Evolutionary conservation across 2,329 filamentous ascomycete genomes (phyloP), one percentile per base, ranked within the genome.

Genomic region (Pestalotiopsis sp.): DNA sequence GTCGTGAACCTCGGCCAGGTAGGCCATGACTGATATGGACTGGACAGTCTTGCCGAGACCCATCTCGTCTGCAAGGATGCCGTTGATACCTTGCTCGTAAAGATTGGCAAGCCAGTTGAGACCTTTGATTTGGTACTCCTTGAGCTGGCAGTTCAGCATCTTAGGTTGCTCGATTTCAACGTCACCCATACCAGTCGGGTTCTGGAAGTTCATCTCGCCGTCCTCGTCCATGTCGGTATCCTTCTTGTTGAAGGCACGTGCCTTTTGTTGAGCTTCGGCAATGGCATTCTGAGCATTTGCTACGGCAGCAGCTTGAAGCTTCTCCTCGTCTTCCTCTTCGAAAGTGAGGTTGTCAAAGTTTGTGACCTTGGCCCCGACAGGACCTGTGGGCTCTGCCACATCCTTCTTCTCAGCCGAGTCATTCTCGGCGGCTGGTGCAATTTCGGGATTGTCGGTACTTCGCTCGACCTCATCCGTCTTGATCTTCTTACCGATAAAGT

Each of bases 401-500:
- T 88, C 81, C 66, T 82, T 82, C 60, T 81, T 79, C n/a, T 84
- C 77, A 1, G 75, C 73, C 49, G 80, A 76, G 31, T 78, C 74
- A 64, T 83, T 77, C 7, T 82, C 83, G 65, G 87, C 84, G 63
- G 86, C 86, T 11, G 87, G 85, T 0, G 87, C 87, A 64, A 92
- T 90, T 62, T 93, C 91, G 7, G 90, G 90, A 76, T 95, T 94
- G 76, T 96, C 93, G 25, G 94, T 96, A 63, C 93, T 95, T 69
- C 92, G 88, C 82, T 99, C 95, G 62, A 97, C 94, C 78, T 98
- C 95, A 74, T 96, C 92, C 1, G 95, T 98, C 84, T 97, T 97
- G 82, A 98, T 97, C 86, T 99, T 99, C 84, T 97, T 97, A 79
- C 96, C 95, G 75, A 99, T 98, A 81, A 99, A 99, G 86, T 99